A percentile compares a stretch with the other conserved stretches of the same genome.
phyloP scores from a whole-genome alignment of 345 rosid species.

The Acer negundo region DNA sequence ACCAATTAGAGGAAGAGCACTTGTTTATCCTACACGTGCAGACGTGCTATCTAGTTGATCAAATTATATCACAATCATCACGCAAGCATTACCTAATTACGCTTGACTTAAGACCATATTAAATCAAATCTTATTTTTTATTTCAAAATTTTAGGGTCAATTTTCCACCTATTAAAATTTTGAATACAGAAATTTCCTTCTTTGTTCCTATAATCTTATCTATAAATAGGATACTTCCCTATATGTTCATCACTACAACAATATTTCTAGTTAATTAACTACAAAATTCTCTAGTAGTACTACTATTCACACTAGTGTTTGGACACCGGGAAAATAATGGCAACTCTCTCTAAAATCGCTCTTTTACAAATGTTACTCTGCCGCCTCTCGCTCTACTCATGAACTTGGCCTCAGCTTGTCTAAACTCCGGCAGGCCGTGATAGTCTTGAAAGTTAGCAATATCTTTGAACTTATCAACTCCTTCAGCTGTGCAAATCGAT shows the following conservation, averaged over 20 bases:
- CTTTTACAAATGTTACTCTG: no score
- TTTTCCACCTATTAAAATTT: background rate
- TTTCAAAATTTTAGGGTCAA: background rate
- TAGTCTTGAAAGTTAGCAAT: no score
- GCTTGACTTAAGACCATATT: background rate
- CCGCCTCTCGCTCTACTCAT: no score
- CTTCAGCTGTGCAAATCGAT: no score
- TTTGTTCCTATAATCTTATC: background rate
- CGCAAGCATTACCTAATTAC: constrained; percentile 14
- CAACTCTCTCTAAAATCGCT: constrained; percentile 61
- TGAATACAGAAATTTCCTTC: background rate
- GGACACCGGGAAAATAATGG: background rate
- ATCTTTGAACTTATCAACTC: no score
- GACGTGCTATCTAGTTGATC: background rate
- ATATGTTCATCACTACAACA: background rate
- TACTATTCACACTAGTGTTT: background rate
- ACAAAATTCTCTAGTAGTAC: background rate
- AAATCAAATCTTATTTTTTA: background rate
- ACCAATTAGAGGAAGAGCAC: no score
- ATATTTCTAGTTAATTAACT: background rate
- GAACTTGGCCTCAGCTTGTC: no score
- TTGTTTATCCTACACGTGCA: background rate
- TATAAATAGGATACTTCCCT: background rate
- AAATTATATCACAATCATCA: background rate
- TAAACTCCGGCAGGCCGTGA: no score